Evolutionary conservation across 192 early-diverging fungal genomes (phyloP).

Genomic region (Entophlyctis luteolus): DNA sequence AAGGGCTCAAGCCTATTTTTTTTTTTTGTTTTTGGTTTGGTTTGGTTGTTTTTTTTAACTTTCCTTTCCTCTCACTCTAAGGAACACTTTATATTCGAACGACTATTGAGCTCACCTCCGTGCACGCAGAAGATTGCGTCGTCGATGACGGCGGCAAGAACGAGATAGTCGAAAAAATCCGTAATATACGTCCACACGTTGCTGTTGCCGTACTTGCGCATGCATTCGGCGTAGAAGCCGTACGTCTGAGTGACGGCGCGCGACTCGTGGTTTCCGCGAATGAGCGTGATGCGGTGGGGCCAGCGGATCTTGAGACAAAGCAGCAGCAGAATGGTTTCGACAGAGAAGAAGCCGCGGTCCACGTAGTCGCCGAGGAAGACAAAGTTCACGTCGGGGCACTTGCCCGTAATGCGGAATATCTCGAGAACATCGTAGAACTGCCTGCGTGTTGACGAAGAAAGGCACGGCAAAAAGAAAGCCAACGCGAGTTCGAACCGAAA

Average conservation of each 20-base stretch:
- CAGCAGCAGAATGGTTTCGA: constrained; percentile 89
- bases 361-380: constrained; percentile 88
- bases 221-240: constrained; percentile 90
- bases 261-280: constrained; percentile 94
- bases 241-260: constrained; percentile 90
- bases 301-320: constrained; percentile 84
- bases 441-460: constrained; percentile 29
- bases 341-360: constrained; percentile 77
- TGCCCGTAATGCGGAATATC: constrained; percentile 66
- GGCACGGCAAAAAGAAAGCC: not conserved
- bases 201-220: constrained; percentile 78
- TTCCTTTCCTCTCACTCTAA: not conserved
- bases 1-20: constrained; percentile 65
- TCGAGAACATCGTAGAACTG: constrained; percentile 86
- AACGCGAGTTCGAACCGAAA: not conserved
- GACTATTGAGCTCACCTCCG: too few relatives aligned
- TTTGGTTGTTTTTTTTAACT: not conserved
- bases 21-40: not conserved
- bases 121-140: constrained; percentile 92
- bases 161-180: constrained; percentile 89
- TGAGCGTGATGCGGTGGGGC: constrained; percentile 80
- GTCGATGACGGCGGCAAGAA: constrained; percentile 82
- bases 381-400: constrained; percentile 77
- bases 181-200: constrained; percentile 91
- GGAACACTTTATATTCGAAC: not conserved